phyloP scores from a whole-genome alignment of 73 alveolate genomes.

The Symbiodinium pilosum region DNA sequence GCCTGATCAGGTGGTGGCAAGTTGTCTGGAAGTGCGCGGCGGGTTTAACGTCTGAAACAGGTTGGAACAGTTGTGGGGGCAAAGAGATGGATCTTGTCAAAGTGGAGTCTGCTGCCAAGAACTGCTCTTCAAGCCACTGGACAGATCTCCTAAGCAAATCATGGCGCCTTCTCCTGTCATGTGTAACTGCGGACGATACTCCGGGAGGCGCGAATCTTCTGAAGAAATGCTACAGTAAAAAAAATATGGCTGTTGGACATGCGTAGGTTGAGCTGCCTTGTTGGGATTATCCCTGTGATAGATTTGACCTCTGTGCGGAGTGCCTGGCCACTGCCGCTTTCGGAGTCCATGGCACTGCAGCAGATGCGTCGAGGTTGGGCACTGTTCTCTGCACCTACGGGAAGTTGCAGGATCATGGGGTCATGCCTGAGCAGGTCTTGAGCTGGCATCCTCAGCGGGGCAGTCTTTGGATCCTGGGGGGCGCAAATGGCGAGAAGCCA shows the following conservation, averaged over 20 bases:
- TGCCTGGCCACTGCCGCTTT: constrained; percentile 25
- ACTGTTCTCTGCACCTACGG: background rate
- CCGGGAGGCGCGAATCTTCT: background rate
- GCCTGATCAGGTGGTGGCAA: background rate
- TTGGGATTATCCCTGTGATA: background rate
- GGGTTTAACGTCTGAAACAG: background rate
- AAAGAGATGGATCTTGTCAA: background rate
- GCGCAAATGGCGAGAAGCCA: constrained; percentile 38
- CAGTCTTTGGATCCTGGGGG: constrained; percentile 40
- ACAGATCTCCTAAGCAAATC: background rate
- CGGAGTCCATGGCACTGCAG: constrained; percentile 4
- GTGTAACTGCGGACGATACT: background rate
- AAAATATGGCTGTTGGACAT: background rate
- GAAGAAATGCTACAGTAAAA: too few relatives aligned
- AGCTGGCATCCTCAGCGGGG: background rate
- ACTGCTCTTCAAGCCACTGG: background rate
- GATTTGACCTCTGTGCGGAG: background rate
- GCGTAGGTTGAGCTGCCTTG: background rate
- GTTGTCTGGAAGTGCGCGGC: background rate
- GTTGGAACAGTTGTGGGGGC: background rate
- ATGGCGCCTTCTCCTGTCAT: background rate
- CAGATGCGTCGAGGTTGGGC: constrained; percentile 18
- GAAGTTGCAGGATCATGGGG: too few relatives aligned
- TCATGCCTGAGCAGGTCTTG: background rate
- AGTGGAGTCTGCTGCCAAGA: background rate